phyloP scores from a whole-genome alignment of 2,329 filamentous ascomycete genomes.

The Orbilia quercus region DNA sequence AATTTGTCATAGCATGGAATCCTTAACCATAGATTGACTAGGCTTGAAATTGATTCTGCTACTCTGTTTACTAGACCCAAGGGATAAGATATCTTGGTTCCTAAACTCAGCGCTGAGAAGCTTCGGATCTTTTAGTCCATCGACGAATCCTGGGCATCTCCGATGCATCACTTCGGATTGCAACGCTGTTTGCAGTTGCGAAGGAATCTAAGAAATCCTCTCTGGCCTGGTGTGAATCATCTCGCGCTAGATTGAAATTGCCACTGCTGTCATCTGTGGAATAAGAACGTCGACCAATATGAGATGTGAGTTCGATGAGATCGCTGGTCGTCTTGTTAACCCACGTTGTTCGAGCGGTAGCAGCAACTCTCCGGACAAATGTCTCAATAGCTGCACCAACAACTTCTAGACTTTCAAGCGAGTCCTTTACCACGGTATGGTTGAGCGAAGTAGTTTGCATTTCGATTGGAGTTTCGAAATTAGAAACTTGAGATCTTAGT shows the following conservation, averaged over 20 bases:
- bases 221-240: not conserved
- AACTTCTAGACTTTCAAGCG: slow-evolving; percentile 74
- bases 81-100: not conserved
- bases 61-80: not conserved
- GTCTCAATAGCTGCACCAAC: slow-evolving; percentile 88
- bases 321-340: slow-evolving; percentile 49
- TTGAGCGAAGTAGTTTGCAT: slow-evolving; percentile 66
- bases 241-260: slow-evolving; percentile 1
- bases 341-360: slow-evolving; percentile 65
- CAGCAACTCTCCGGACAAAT: slow-evolving; percentile 86
- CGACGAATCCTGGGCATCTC: slow-evolving; percentile 37
- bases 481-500: slow-evolving; percentile 58
- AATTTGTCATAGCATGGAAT: not conserved
- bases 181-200: slow-evolving; percentile 22
- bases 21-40: not conserved
- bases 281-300: slow-evolving; percentile 28
- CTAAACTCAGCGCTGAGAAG: slow-evolving; percentile 16
- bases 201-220: slow-evolving; percentile 1
- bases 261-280: not conserved
- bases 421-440: slow-evolving; percentile 63
- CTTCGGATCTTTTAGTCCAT: slow-evolving; percentile 10
- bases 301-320: slow-evolving; percentile 53
- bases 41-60: not conserved
- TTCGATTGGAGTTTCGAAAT: slow-evolving; percentile 64
- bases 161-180: not conserved